phyloP scores from a whole-genome alignment of 371 early-diverging fungal genomes.

The Gilbertella persicaria region DNA sequence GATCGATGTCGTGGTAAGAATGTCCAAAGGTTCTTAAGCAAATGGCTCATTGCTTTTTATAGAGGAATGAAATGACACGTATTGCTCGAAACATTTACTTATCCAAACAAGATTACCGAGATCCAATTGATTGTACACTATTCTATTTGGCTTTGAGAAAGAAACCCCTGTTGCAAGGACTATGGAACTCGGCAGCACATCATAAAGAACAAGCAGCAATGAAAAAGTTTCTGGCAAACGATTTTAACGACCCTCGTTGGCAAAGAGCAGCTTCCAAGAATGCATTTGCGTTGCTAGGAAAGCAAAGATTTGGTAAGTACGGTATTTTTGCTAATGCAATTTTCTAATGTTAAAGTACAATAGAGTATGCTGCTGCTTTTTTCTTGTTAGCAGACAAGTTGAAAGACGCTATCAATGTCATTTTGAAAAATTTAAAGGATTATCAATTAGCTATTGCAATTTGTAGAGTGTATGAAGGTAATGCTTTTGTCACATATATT shows the following conservation, averaged over 20 bases:
- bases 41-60: neutral
- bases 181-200: conserved; percentile 85
- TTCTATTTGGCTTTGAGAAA: conserved; percentile 88
- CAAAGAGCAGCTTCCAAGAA: conserved; percentile 94
- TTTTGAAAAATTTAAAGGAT: conserved; percentile 88
- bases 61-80: conserved; percentile 74
- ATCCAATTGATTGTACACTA: conserved; percentile 83
- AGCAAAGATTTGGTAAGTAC: conserved; percentile 83
- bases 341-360: neutral
- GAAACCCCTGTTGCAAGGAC: conserved; percentile 79
- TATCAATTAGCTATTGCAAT: conserved; percentile 89
- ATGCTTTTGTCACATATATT: neutral
- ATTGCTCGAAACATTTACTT: conserved; percentile 90
- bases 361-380: conserved; percentile 93
- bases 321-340: neutral
- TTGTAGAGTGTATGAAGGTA: conserved; percentile 88
- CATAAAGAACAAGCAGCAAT: conserved; percentile 90
- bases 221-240: conserved; percentile 86
- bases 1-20: conserved; percentile 67
- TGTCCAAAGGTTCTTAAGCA: neutral
- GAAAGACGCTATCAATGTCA: conserved; percentile 90
- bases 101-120: conserved; percentile 66
- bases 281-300: conserved; percentile 94
- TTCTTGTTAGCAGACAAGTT: conserved; percentile 88
- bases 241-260: conserved; percentile 88